Percentiles rank a stretch among this genome's conserved stretches.
These are phyloP conservation scores for Centaurea solstitialis DNA, from an alignment of 129 eudicot genomes.

Conservation along the genomic window DNA sequence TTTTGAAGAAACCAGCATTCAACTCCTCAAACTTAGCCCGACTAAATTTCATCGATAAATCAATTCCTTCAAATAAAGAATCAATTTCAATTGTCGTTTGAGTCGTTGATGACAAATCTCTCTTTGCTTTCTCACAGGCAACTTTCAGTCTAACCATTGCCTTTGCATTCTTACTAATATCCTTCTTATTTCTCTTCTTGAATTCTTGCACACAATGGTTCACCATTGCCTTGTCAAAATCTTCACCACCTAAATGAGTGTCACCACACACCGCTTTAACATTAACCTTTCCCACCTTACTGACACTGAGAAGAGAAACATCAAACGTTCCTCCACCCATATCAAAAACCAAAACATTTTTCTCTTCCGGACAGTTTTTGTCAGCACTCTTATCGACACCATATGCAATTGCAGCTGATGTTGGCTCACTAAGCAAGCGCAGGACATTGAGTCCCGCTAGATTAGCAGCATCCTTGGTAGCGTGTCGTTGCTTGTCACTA, in stretches of 20 bases:
- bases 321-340: constrained; percentile 18
- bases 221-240: constrained; percentile 14
- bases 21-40: not conserved
- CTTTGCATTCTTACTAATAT: not conserved
- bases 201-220: not conserved
- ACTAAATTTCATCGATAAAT: not conserved
- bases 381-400: not conserved
- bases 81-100: not conserved
- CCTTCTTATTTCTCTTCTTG: not conserved
- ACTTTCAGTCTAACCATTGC: not conserved
- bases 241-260: constrained; percentile 2
- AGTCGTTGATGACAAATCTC: not conserved
- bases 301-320: not conserved
- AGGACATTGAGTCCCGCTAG: not conserved
- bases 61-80: not conserved
- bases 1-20: not conserved
- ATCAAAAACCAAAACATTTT: constrained; percentile 4
- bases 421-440: not conserved
- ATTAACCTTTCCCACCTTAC: not conserved
- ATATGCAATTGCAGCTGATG: constrained; percentile 9
- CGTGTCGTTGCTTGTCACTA: constrained; percentile 15
- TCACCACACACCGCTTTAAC: constrained; percentile 5
- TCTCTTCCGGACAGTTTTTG: not conserved
- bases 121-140: not conserved
- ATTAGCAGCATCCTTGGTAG: constrained; percentile 16